Percentiles rank a stretch among this genome's conserved stretches.
Evolutionary conservation across 2,329 filamentous ascomycete genomes (phyloP).

Genomic region (Pseudogymnoascus sp.): DNA sequence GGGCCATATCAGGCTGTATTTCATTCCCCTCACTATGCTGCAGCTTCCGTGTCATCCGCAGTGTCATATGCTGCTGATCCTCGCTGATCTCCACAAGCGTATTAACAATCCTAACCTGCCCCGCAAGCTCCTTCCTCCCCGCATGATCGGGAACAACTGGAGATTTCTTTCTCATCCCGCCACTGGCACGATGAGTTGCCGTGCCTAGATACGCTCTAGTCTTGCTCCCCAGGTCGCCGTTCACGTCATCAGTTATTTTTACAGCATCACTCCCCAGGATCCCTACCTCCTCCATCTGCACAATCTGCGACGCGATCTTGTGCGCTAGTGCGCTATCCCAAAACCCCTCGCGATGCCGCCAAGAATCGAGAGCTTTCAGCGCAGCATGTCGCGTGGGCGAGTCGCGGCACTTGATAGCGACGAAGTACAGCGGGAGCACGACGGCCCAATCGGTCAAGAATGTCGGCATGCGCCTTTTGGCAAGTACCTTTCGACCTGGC

Average conservation of each 20-base stretch:
- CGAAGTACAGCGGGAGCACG: conserved; percentile 1
- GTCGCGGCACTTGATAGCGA: conserved; percentile 7
- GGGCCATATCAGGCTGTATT: not conserved
- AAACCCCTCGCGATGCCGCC: not conserved
- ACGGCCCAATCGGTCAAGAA: not conserved
- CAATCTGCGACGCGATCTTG: not conserved
- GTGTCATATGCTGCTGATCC: not conserved
- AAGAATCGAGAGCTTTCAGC: not conserved
- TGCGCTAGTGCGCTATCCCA: conserved; percentile 10
- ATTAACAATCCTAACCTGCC: not conserved
- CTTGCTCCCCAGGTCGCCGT: not conserved
- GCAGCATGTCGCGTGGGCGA: not conserved
- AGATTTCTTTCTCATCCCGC: not conserved
- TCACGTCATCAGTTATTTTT: not conserved
- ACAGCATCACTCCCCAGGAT: not conserved
- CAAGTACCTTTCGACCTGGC: not conserved
- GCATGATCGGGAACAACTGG: not conserved
- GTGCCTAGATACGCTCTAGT: not conserved
- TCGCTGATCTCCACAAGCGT: not conserved
- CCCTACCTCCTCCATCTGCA: not conserved
- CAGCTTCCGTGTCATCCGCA: not conserved
- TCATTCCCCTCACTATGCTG: not conserved
- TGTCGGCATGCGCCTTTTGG: conserved; percentile 6
- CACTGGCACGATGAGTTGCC: not conserved
- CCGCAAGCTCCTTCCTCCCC: not conserved